Evolutionary conservation across 2,329 filamentous ascomycete species (phyloP), one percentile per base, ranked within the genome.

Genomic region (Colletotrichum sp.): DNA sequence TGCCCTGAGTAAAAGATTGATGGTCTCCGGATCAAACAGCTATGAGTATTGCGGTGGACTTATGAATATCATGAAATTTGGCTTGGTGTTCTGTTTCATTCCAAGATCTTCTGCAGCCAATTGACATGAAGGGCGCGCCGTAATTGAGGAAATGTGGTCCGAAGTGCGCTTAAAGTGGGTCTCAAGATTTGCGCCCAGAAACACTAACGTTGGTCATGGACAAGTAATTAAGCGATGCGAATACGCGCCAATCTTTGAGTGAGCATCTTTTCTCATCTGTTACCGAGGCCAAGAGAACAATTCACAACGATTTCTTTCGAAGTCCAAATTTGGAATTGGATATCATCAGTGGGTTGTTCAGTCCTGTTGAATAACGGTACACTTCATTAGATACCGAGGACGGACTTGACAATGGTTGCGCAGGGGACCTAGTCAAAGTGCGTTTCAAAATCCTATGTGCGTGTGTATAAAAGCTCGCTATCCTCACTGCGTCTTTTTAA

Each of bases 61-160:
- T 44, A 44, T 44, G 39, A 44, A 6, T n/a, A n/a, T 44, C 39
- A 44, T 44, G 39, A n/a, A n/a, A 44, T 44, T 44, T n/a, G 12
- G 13, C 21, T 44, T 26, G 21, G 9, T 21, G 30, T 55, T 70
- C 65, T 60, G 21, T 26, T 16, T 32, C 30, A 10, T 63, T 73
- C 71, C 9, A 57, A 36, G 12, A 5, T 32, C 49, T 69, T 72
- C 63, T 24, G 24, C 10, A 49, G 0, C 30, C 21, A n/a, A 13
- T 69, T 69, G 66, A 71, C 66, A 63, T 24, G 59, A 71, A 73
- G 71, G 71, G 71, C 71, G 71, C 12, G 15, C 44, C 34, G 52
- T 49, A 24, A 3, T 55, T 44, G 28, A 63, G 15, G 67, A 64
- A 34, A 64, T 70, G 57, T 59, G 66, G 71, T 59, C 57, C 44